Conservation (phyloP, 441 rosid species). For the Populus hybrid region DNA sequence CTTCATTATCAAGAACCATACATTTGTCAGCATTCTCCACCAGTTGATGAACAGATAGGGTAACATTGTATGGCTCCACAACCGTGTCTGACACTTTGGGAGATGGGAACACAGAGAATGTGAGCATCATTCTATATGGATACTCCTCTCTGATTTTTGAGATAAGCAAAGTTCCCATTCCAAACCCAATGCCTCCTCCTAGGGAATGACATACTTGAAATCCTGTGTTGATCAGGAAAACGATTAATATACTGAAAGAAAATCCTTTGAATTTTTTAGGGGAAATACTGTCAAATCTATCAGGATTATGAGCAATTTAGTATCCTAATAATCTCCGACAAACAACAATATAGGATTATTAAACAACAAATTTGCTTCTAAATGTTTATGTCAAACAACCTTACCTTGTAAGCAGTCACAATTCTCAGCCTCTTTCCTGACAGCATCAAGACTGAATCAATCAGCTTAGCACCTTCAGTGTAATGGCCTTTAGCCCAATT, state of each 20-base stretch:
- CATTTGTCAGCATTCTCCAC: too few species aligned
- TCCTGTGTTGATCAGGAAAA: not conserved
- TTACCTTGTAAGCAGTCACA: conserved; percentile 11
- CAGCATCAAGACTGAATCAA: conserved; percentile 11
- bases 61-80: too few species aligned
- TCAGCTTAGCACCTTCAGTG: conserved; percentile 8
- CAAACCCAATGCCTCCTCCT: too few species aligned
- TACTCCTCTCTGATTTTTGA: too few species aligned
- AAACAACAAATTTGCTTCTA: not conserved
- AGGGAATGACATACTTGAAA: conserved; percentile 13
- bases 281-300: not conserved
- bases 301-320: not conserved
- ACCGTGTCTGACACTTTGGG: too few species aligned
- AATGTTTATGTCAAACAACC: not conserved
- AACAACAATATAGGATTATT: not conserved
- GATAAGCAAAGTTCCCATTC: too few species aligned
- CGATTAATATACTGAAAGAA: too few species aligned
- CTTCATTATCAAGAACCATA: too few species aligned
- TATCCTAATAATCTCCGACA: not conserved
- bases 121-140: too few species aligned
- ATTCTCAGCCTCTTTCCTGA: conserved; percentile 12
- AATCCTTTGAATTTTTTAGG: not conserved
- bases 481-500: not conserved
- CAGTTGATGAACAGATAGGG: too few species aligned
- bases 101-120: too few species aligned